These are phyloP conservation scores for carrot (Daucus carota) DNA, from an alignment of 129 eudicot species.

Conservation along the genomic window DH1_v3.0 NC_030388.2:11194501-11195000, in stretches of 20 bases:
- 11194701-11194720: neutral
- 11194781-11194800: constrained; percentile 1
- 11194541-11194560: neutral
- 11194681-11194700: constrained; percentile 41
- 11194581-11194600: constrained; percentile 19
- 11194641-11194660: constrained; percentile 87
- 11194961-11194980: neutral
- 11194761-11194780: neutral
- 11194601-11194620: constrained; percentile 99
- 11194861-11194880: constrained; percentile 74
- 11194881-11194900: constrained; percentile 93
- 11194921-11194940: neutral
- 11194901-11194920: neutral
- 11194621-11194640: constrained; percentile 63
- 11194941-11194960: neutral
- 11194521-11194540: too few species aligned
- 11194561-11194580: neutral
- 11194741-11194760: neutral
- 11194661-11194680: constrained; percentile 78
- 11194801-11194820: neutral
- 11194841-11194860: constrained; percentile 71
- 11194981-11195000: neutral
- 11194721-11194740: neutral
- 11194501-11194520: neutral
- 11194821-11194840: constrained; percentile 96